phyloP scores from a whole-genome alignment of 228 moss, liverwort and hornwort species.

The Sphagnum magellanicum region DNA sequence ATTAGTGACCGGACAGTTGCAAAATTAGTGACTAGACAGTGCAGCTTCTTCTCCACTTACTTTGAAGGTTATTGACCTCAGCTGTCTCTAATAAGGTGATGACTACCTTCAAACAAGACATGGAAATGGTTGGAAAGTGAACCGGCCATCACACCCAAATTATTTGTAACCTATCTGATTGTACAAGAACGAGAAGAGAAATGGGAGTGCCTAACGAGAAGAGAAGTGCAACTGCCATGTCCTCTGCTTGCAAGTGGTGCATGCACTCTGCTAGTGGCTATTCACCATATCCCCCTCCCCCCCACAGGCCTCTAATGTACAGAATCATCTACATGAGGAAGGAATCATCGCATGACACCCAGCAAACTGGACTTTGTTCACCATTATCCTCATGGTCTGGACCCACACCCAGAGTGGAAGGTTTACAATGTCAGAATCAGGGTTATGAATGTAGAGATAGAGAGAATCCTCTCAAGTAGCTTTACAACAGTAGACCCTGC shows the following conservation, averaged over 20 bases:
- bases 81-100: not conserved
- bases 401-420: not conserved
- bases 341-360: not conserved
- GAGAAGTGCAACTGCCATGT: constrained; percentile 73
- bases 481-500: no score
- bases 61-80: not conserved
- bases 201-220: no score
- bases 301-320: not conserved
- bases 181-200: not conserved
- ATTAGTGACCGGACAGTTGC: no score
- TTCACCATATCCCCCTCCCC: constrained; percentile 5
- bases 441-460: no score
- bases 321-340: not conserved
- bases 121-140: not conserved
- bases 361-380: not conserved
- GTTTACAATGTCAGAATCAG: not conserved
- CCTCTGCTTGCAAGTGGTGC: constrained; percentile 69
- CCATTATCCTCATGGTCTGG: not conserved
- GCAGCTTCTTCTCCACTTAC: not conserved
- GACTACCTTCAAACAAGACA: not conserved
- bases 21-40: not conserved
- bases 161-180: not conserved
- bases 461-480: no score
- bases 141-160: no score
- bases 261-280: constrained; percentile 98